These are phyloP conservation scores for Rosa chinensis DNA, from an alignment of 306 rosid genomes.

Conservation along the genomic window DNA sequence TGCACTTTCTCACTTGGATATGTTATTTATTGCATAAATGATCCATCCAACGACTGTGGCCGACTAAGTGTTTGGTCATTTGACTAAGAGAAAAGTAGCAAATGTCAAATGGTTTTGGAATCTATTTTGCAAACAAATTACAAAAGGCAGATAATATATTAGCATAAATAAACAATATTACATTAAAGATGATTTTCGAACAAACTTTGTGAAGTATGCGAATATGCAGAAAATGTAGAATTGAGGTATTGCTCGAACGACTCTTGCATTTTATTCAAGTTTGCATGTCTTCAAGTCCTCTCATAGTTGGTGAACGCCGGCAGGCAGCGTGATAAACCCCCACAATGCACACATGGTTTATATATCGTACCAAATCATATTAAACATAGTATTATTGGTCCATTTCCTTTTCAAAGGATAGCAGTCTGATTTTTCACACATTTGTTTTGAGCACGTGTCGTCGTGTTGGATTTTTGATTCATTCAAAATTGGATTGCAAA, in stretches of 20 bases:
- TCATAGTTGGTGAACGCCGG: not conserved
- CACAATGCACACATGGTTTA: not conserved
- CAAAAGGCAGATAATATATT: not conserved
- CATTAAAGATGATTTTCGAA: not conserved
- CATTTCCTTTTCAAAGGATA: not conserved
- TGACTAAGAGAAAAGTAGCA: not conserved
- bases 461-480: not conserved
- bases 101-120: not conserved
- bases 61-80: not conserved
- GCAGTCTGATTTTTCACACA: not conserved
- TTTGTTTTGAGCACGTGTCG: not conserved
- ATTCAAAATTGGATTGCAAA: not conserved
- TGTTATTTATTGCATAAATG: no score
- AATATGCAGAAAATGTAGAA: not conserved
- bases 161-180: not conserved
- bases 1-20: not conserved
- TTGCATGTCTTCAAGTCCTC: not conserved
- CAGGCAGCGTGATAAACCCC: not conserved
- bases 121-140: not conserved
- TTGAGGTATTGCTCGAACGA: not conserved
- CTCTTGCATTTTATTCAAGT: not conserved
- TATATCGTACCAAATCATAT: not conserved
- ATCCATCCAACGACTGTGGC: not conserved
- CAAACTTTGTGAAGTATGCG: not conserved
- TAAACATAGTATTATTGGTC: not conserved